Conservation (phyloP, 2,329 filamentous ascomycete species). For the Xylaria sp. region DNA sequence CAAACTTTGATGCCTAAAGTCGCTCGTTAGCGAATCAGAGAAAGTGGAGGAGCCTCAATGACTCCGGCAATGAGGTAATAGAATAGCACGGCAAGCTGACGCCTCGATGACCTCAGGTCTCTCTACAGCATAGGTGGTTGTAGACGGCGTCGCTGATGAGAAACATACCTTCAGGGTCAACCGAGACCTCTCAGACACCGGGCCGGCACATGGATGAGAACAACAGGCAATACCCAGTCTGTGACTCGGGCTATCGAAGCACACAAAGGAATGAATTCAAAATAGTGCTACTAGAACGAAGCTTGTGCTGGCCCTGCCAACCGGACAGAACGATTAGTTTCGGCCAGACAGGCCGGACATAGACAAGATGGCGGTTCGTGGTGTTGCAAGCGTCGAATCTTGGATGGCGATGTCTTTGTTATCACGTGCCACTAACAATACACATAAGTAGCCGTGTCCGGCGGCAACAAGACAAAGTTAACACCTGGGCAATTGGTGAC, state of each 20-base stretch:
- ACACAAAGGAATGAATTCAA: constrained; percentile 7
- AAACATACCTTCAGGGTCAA: constrained; percentile 18
- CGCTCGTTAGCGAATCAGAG: constrained; percentile 17
- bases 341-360: constrained; percentile 33
- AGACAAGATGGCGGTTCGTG: constrained; percentile 26
- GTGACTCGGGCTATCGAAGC: constrained; percentile 4
- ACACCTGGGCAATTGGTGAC: constrained; percentile 31
- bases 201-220: constrained; percentile 21
- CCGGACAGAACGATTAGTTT: constrained; percentile 42
- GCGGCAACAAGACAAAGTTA: constrained; percentile 43
- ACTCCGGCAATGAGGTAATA: background rate
- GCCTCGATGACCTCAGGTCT: background rate
- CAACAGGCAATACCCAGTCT: constrained; percentile 1
- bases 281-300: constrained; percentile 10
- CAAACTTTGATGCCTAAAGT: constrained; percentile 15
- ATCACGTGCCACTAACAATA: constrained; percentile 18
- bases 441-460: constrained; percentile 41
- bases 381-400: constrained; percentile 44
- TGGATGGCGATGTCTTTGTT: constrained; percentile 41
- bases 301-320: constrained; percentile 8
- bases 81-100: background rate
- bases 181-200: constrained; percentile 16
- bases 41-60: background rate
- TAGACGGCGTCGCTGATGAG: background rate
- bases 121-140: background rate